Conservation (phyloP, 805 yeast species). For the Blastobotrys terrestris region DNA sequence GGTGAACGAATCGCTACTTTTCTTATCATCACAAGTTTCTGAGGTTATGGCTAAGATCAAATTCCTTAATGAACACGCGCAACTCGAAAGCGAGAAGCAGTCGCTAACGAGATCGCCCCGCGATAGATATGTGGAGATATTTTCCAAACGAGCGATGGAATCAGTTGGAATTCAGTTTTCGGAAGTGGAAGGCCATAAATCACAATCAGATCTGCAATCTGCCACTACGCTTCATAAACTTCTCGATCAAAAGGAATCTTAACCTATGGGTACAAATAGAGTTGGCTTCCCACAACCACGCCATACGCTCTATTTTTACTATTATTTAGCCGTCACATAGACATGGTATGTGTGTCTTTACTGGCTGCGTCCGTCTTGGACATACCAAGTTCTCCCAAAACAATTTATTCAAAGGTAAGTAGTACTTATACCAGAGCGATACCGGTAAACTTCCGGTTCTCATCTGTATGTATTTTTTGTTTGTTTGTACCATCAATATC, state of each 20-base stretch:
- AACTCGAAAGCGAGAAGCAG: not conserved
- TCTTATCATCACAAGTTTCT: conserved; percentile 1
- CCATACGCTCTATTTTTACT: too few relatives aligned
- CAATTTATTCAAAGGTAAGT: too few relatives aligned
- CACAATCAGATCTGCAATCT: not conserved
- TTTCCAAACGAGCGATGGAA: conserved; percentile 5
- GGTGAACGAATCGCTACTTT: conserved; percentile 1
- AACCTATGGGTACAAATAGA: not conserved
- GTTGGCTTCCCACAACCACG: not conserved
- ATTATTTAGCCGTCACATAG: too few relatives aligned
- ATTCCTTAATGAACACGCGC: not conserved
- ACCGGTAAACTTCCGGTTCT: not conserved
- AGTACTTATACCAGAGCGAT: too few relatives aligned
- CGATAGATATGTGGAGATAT: not conserved
- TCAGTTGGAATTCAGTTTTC: not conserved
- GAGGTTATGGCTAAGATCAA: conserved; percentile 3
- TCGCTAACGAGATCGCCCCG: not conserved
- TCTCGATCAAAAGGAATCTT: not conserved
- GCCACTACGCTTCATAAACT: not conserved
- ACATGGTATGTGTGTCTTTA: too few relatives aligned
- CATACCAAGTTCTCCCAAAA: too few relatives aligned
- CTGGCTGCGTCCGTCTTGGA: too few relatives aligned
- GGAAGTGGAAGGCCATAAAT: not conserved
- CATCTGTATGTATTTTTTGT: not conserved
- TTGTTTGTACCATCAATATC: not conserved